Evolutionary conservation across 441 rosid genomes (phyloP).

Genomic region (Populus hybrid): DNA sequence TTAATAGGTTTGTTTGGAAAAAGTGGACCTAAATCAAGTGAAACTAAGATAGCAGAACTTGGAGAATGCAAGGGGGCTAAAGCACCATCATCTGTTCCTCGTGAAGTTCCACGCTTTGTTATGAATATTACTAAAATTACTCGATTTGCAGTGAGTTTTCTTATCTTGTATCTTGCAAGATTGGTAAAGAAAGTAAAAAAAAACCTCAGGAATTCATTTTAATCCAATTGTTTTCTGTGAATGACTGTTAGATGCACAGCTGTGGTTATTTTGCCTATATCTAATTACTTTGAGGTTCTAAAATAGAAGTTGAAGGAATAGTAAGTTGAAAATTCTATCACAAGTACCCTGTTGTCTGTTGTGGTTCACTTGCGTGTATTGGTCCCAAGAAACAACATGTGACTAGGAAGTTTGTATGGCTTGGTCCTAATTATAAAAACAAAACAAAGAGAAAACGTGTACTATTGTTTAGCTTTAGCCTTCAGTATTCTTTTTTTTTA

Average conservation of each 20-base stretch:
- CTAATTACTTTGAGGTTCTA: not conserved
- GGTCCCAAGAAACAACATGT: not conserved
- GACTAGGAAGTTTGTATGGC: not conserved
- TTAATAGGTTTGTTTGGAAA: constrained; percentile 17
- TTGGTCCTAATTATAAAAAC: not conserved
- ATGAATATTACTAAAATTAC: not conserved
- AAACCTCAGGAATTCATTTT: not conserved
- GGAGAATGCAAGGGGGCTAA: not conserved
- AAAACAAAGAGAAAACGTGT: not conserved
- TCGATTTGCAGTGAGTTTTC: not conserved
- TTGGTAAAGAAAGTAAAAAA: not conserved
- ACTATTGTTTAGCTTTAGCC: not conserved
- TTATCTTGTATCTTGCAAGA: not conserved
- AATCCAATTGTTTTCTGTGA: not conserved
- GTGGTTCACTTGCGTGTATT: not conserved
- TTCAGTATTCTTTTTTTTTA: too few species aligned
- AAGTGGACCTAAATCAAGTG: not conserved
- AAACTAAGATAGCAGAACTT: not conserved
- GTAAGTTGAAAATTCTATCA: too few species aligned
- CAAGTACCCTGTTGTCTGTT: not conserved
- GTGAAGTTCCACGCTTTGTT: not conserved
- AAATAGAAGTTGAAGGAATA: not conserved
- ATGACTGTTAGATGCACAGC: not conserved
- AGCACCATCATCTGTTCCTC: not conserved
- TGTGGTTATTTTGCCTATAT: not conserved